Percentiles rank a stretch among this genome's conserved stretches.
These are phyloP conservation scores for Pterocarpus macrocarpus DNA, from an alignment of 306 rosid species.

Conservation along the genomic window DNA sequence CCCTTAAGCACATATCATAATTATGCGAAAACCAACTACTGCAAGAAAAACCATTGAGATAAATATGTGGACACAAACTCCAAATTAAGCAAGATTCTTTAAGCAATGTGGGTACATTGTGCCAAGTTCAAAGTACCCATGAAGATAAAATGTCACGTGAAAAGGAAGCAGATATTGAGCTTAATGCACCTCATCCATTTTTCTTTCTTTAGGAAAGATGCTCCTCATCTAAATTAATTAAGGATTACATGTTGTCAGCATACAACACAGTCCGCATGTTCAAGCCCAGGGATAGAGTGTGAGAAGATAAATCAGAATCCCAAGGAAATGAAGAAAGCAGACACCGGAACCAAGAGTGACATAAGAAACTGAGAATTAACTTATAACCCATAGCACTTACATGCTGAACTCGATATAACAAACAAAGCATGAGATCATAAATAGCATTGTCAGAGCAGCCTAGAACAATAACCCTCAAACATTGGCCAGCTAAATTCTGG, in stretches of 20 bases:
- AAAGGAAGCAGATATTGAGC: conserved; percentile 13
- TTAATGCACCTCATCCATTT: conserved; percentile 23
- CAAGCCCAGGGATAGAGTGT: conserved; percentile 20
- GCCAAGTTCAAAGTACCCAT: conserved; percentile 5
- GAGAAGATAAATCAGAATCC: conserved; percentile 33
- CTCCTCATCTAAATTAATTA: conserved; percentile 20
- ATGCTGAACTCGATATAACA: conserved; percentile 56
- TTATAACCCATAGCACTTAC: conserved; percentile 53
- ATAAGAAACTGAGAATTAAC: conserved; percentile 46
- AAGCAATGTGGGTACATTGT: background rate
- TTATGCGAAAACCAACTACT: conserved; percentile 23
- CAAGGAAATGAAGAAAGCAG: conserved; percentile 44
- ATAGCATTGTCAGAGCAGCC: conserved; percentile 56
- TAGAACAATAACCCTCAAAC: conserved; percentile 59
- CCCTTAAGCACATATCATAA: background rate
- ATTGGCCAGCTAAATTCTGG: conserved; percentile 60
- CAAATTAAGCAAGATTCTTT: conserved; percentile 21
- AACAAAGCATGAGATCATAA: conserved; percentile 52
- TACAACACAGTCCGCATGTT: conserved; percentile 28
- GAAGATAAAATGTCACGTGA: background rate
- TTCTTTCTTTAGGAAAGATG: background rate
- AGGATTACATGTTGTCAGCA: conserved; percentile 41
- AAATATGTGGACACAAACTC: conserved; percentile 25
- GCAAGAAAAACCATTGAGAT: conserved; percentile 27
- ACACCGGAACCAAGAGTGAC: conserved; percentile 44